Evolutionary conservation across 495 filamentous ascomycete genomes (phyloP).

Genomic region (Letharia lupina): DNA sequence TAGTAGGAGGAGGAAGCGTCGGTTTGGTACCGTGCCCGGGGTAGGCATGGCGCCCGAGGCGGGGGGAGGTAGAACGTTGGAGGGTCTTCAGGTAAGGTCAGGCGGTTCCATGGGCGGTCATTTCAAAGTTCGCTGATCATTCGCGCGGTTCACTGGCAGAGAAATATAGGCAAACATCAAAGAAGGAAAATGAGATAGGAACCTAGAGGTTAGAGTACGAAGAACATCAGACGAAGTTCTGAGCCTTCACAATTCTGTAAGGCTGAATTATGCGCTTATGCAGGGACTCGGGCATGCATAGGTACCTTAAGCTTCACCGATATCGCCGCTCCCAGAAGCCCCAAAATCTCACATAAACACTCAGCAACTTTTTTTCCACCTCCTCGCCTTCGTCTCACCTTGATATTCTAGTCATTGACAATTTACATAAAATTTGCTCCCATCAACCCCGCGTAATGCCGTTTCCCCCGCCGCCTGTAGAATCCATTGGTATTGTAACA

Average conservation of each 20-base stretch:
- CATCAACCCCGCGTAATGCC: constrained; percentile 24
- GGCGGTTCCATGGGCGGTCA: neutral
- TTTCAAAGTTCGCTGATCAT: neutral
- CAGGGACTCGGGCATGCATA: neutral
- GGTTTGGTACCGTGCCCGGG: constrained; percentile 17
- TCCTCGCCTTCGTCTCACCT: neutral
- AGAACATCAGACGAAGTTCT: neutral
- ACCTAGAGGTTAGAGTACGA: neutral
- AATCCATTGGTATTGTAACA: constrained; percentile 55
- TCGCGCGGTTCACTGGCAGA: neutral
- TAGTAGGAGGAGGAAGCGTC: constrained; percentile 29
- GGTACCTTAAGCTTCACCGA: neutral
- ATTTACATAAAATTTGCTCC: neutral
- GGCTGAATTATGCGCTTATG: constrained; percentile 7
- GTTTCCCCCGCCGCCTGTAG: constrained; percentile 77
- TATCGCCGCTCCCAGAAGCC: neutral
- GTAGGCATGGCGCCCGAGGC: constrained; percentile 7
- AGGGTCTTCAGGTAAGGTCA: neutral
- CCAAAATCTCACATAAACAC: neutral
- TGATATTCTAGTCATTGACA: neutral
- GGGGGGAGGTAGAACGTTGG: neutral
- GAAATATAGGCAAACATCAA: neutral
- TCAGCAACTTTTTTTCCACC: neutral
- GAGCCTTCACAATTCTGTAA: neutral
- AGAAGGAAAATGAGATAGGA: neutral